Conservation (phyloP, 2,329 filamentous ascomycete genomes). For the Tolypocladium tundrense region DNA sequence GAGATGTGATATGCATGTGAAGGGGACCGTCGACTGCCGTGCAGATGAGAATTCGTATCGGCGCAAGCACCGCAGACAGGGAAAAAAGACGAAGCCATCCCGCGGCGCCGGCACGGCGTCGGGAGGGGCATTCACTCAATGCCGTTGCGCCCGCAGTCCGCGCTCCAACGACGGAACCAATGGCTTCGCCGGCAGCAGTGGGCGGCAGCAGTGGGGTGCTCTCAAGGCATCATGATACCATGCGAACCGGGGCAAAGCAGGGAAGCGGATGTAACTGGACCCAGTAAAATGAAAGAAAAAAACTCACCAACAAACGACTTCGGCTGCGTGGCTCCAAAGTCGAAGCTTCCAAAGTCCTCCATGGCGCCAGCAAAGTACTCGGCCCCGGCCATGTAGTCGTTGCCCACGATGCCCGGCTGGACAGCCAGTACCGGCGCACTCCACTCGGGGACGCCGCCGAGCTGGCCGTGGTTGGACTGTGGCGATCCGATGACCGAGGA, state of each 20-base stretch:
- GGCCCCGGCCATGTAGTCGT: conserved; percentile 40
- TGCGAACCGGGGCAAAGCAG: neutral
- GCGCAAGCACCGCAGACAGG: neutral
- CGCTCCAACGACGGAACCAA: neutral
- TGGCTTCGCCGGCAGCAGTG: neutral
- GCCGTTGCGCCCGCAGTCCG: neutral
- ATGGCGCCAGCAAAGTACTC: conserved; percentile 44
- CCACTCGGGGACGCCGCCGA: conserved; percentile 51
- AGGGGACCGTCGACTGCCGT: neutral
- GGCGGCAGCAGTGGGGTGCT: neutral
- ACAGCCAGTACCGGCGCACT: conserved; percentile 43
- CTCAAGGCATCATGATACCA: neutral
- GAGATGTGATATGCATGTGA: neutral
- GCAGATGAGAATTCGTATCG: neutral
- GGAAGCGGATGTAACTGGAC: neutral
- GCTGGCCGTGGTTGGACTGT: conserved; percentile 48
- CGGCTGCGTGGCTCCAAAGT: conserved; percentile 27
- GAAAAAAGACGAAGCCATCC: neutral
- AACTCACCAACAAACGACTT: conserved; percentile 51
- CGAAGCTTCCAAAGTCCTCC: conserved; percentile 39
- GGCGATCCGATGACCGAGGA: conserved; percentile 61
- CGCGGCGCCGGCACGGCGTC: neutral
- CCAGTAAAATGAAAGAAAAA: conserved; percentile 4
- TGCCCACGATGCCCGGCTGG: conserved; percentile 53
- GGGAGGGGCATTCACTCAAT: neutral